Evolutionary conservation across 2,329 filamentous ascomycete species (phyloP).

Genomic region (Didymella segeticola): DNA sequence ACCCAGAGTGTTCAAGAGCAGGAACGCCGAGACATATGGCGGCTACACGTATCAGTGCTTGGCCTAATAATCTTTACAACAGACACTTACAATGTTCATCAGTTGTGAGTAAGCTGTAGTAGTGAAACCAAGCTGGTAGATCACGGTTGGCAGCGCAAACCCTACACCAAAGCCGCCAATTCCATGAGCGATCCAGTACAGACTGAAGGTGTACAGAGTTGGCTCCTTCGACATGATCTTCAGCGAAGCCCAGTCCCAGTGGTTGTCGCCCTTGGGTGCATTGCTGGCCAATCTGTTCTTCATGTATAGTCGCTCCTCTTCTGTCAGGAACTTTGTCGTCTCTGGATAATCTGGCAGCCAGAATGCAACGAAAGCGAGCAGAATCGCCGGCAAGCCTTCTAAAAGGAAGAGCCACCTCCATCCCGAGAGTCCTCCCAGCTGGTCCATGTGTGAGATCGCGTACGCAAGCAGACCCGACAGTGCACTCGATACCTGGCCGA

Average conservation of each 20-base stretch:
- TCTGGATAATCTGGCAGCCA: conserved; percentile 26
- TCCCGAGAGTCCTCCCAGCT: conserved; percentile 50
- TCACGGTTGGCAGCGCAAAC: conserved; percentile 27
- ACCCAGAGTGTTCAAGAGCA: conserved; percentile 25
- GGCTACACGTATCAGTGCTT: conserved; percentile 16
- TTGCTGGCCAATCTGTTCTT: conserved; percentile 17
- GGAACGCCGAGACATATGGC: conserved; percentile 25
- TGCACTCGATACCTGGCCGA: conserved; percentile 41
- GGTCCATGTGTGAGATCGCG: conserved; percentile 65
- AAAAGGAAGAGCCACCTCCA: conserved; percentile 39
- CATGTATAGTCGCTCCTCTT: conserved; percentile 22
- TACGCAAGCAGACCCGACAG: conserved; percentile 54
- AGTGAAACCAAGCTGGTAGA: conserved; percentile 31
- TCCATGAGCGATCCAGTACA: conserved; percentile 33
- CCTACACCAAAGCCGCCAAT: conserved; percentile 28
- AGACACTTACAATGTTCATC: conserved; percentile 32
- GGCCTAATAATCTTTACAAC: neutral
- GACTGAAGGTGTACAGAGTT: conserved; percentile 25
- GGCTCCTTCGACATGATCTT: conserved; percentile 23
- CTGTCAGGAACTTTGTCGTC: conserved; percentile 23
- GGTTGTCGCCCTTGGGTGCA: conserved; percentile 20
- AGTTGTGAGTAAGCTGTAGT: conserved; percentile 29
- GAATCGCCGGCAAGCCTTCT: conserved; percentile 24
- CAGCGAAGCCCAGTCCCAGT: conserved; percentile 27
- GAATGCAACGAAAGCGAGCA: conserved; percentile 22